Percentiles rank a stretch among this genome's conserved stretches.
phyloP scores from a whole-genome alignment of 1,139 yeast species.

The Taiozyma sp. region DNA sequence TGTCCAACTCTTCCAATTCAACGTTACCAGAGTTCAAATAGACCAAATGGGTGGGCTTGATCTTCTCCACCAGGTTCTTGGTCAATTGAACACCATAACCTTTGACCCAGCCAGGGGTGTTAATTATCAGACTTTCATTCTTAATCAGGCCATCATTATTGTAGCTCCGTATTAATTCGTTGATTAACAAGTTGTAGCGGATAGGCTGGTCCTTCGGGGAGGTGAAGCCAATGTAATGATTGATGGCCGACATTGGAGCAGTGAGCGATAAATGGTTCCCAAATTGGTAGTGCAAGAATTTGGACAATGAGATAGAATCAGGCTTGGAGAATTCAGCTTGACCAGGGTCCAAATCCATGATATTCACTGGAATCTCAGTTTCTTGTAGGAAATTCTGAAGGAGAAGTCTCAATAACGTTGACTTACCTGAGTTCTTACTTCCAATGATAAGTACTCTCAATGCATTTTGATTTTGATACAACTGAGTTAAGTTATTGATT shows the following conservation, averaged over 20 bases:
- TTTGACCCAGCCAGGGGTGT: slow-evolving; percentile 92
- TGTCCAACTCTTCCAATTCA: slow-evolving; percentile 20
- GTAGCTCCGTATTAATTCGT: slow-evolving; percentile 37
- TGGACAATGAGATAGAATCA: slow-evolving; percentile 38
- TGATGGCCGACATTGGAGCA: slow-evolving; percentile 18
- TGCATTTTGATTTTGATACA: slow-evolving; percentile 13
- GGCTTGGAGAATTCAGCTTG: slow-evolving; percentile 80
- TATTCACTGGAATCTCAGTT: slow-evolving; percentile 27
- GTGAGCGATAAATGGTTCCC: slow-evolving; percentile 20
- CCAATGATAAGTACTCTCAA: slow-evolving; percentile 45
- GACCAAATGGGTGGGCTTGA: slow-evolving; percentile 53
- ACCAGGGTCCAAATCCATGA: slow-evolving; percentile 86
- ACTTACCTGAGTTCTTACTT: slow-evolving; percentile 79
- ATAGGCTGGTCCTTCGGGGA: slow-evolving; percentile 70
- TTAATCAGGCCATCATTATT: slow-evolving; percentile 19
- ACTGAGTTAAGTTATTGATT: slow-evolving; percentile 18
- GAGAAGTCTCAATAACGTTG: slow-evolving; percentile 58
- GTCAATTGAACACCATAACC: slow-evolving; percentile 78
- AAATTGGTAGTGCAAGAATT: slow-evolving; percentile 15
- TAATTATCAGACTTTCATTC: slow-evolving; percentile 44
- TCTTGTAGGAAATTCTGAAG: slow-evolving; percentile 36
- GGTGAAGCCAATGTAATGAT: slow-evolving; percentile 60
- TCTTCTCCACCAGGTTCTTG: slow-evolving; percentile 37
- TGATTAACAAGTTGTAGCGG: slow-evolving; percentile 43
- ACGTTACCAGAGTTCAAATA: slow-evolving; percentile 34